Evolutionary conservation across 257 asterid species (phyloP).

Genomic region (Eucommia ulmoides): DNA sequence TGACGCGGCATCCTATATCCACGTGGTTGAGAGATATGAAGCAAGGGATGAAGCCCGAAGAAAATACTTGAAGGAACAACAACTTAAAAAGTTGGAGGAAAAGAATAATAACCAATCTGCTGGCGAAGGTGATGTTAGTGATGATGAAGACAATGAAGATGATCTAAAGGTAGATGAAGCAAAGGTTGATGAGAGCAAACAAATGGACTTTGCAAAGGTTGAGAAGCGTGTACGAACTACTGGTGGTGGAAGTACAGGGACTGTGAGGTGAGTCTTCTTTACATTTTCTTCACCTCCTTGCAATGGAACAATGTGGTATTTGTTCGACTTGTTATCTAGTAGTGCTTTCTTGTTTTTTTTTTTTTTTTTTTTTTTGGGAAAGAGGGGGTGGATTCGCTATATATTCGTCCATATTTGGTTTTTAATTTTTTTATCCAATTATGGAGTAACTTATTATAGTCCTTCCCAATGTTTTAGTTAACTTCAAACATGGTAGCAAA

Average conservation of each 20-base stretch:
- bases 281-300: neutral
- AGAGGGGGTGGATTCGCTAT: too few relatives aligned
- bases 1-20: constrained; percentile 72
- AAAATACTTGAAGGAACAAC: constrained; percentile 77
- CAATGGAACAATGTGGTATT: too few relatives aligned
- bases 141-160: constrained; percentile 77
- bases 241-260: constrained; percentile 99
- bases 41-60: constrained; percentile 95
- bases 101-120: constrained; percentile 49
- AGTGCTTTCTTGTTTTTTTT: too few relatives aligned
- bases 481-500: too few relatives aligned
- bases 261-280: constrained; percentile 54
- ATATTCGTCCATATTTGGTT: too few relatives aligned
- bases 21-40: constrained; percentile 67
- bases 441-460: too few relatives aligned
- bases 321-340: too few relatives aligned
- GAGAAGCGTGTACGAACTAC: constrained; percentile 99
- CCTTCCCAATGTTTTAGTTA: too few relatives aligned
- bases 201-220: constrained; percentile 98
- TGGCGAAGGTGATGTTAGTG: constrained; percentile 55
- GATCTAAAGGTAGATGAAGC: constrained; percentile 85
- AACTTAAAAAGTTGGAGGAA: constrained; percentile 84
- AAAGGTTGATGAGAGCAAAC: constrained; percentile 96
- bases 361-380: too few relatives aligned
- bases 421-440: neutral